Evolutionary conservation across 2,329 filamentous ascomycete species (phyloP).

Genomic region (Hypoxylon sp.): DNA sequence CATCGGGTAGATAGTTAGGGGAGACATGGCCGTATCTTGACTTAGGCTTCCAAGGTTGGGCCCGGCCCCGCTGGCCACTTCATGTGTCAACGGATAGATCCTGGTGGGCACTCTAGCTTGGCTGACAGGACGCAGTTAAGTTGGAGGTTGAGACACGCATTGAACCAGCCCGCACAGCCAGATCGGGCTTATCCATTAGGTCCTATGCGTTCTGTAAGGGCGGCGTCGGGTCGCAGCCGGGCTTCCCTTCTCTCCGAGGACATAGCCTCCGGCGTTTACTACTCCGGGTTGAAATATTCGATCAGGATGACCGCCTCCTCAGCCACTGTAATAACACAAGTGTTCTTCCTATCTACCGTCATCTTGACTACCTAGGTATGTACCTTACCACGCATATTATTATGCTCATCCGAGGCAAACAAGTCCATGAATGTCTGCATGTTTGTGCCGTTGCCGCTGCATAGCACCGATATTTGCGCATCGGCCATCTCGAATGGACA

Average conservation of each 20-base stretch:
- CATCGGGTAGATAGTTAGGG: neutral
- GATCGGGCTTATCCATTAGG: conserved; percentile 70
- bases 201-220: conserved; percentile 73
- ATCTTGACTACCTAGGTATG: conserved; percentile 56
- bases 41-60: neutral
- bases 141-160: conserved; percentile 80
- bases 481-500: conserved; percentile 12
- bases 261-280: conserved; percentile 71
- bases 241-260: conserved; percentile 67
- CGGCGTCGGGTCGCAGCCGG: conserved; percentile 75
- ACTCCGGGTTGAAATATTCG: conserved; percentile 86
- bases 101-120: conserved; percentile 72
- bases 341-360: conserved; percentile 58
- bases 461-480: conserved; percentile 62
- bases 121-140: conserved; percentile 75
- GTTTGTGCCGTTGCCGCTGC: conserved; percentile 74
- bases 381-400: conserved; percentile 53
- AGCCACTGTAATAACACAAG: conserved; percentile 53
- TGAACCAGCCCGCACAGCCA: conserved; percentile 85
- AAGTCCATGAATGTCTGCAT: conserved; percentile 74
- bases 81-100: conserved; percentile 62
- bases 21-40: neutral
- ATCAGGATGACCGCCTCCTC: conserved; percentile 70
- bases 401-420: conserved; percentile 48
- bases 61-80: conserved; percentile 1